Conservation (phyloP, 2,329 filamentous ascomycete genomes). For the Fusarium devonianum region DNA sequence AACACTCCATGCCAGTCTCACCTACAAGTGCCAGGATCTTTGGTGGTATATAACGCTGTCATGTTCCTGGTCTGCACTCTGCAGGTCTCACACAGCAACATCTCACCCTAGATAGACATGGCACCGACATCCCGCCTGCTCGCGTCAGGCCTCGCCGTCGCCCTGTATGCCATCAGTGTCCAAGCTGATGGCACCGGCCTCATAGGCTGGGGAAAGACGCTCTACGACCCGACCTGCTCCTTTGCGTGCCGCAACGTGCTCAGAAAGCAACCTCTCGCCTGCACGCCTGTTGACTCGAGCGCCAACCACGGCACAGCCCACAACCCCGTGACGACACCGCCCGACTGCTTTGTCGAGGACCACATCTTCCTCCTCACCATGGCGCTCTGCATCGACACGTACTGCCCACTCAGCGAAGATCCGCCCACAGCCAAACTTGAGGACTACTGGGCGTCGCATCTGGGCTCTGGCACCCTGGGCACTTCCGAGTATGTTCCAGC, state of each 20-base stretch:
- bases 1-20: no score
- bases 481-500: constrained; percentile 34
- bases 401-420: constrained; percentile 38
- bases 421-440: constrained; percentile 27
- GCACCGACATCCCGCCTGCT: no score
- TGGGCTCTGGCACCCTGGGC: constrained; percentile 41
- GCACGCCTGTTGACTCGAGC: constrained; percentile 40
- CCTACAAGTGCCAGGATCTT: no score
- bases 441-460: constrained; percentile 44
- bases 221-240: constrained; percentile 48
- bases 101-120: no score
- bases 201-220: constrained; percentile 47
- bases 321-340: constrained; percentile 31
- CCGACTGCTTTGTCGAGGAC: constrained; percentile 43
- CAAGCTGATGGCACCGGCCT: constrained; percentile 41
- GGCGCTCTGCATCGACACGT: constrained; percentile 46
- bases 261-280: constrained; percentile 37
- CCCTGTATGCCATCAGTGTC: no score
- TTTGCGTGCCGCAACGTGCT: constrained; percentile 47
- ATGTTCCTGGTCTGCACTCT: no score
- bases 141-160: no score
- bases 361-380: constrained; percentile 44
- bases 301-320: constrained; percentile 41
- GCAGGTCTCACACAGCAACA: neutral
- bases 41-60: no score